Conservation (phyloP, 495 filamentous ascomycete genomes). For the Thermochaetoides thermophila region DNA sequence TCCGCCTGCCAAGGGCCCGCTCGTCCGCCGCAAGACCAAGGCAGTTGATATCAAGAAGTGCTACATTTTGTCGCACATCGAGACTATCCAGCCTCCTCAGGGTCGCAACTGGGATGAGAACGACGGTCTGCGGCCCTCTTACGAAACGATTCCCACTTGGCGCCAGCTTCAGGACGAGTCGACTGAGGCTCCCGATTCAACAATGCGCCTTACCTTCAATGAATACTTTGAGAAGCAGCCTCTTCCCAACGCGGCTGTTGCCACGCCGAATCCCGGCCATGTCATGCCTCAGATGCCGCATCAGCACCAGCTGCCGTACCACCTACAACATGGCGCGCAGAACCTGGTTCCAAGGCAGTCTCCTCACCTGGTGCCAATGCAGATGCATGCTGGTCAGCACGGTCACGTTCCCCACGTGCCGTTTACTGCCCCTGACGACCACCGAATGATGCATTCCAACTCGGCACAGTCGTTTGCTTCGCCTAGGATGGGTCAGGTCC, state of each 20-base stretch:
- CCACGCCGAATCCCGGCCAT: constrained; percentile 50
- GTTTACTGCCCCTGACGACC: constrained; percentile 58
- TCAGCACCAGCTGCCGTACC: constrained; percentile 64
- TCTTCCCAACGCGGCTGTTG: constrained; percentile 37
- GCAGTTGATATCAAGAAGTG: constrained; percentile 38
- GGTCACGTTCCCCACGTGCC: constrained; percentile 44
- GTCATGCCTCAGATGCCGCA: constrained; percentile 47
- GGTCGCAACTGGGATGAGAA: constrained; percentile 47
- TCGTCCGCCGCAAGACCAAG: constrained; percentile 46
- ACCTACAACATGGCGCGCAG: constrained; percentile 37
- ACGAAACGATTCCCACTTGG: constrained; percentile 71
- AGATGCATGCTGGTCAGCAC: constrained; percentile 48
- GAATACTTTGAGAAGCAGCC: constrained; percentile 59
- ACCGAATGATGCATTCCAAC: constrained; percentile 73
- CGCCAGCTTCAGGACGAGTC: constrained; percentile 42
- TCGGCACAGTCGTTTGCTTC: constrained; percentile 65
- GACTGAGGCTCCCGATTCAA: constrained; percentile 46
- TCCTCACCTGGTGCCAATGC: constrained; percentile 49
- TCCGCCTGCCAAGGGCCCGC: constrained; percentile 40
- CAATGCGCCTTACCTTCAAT: constrained; percentile 45
- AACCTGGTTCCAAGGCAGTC: constrained; percentile 39
- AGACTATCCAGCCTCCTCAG: constrained; percentile 60
- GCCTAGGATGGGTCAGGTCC: constrained; percentile 54
- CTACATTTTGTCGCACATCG: constrained; percentile 49
- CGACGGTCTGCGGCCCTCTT: constrained; percentile 62